Evolutionary conservation across 805 yeast species (phyloP).

Genomic region (Cyberlindnera sargentensis): DNA sequence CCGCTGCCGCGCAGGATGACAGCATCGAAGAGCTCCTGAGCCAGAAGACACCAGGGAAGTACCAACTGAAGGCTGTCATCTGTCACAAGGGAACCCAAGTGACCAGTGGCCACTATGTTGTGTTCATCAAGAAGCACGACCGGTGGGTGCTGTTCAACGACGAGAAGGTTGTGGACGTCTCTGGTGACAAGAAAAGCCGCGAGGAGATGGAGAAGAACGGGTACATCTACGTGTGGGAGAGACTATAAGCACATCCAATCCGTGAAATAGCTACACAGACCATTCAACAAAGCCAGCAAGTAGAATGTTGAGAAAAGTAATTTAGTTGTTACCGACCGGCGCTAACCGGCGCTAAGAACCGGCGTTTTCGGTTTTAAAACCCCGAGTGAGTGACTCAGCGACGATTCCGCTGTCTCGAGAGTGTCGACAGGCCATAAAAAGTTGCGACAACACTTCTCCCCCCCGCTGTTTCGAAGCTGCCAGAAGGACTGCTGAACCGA

Average conservation of each 20-base stretch:
- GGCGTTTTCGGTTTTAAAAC: too few relatives aligned
- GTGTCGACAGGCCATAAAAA: too few relatives aligned
- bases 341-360: too few relatives aligned
- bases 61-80: slow-evolving; percentile 52
- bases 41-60: slow-evolving; percentile 21
- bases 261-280: too few relatives aligned
- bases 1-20: slow-evolving; percentile 1
- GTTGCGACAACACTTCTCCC: too few relatives aligned
- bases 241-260: not conserved
- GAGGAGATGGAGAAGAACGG: slow-evolving; percentile 35
- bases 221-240: slow-evolving; percentile 35
- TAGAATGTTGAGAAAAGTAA: too few relatives aligned
- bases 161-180: slow-evolving; percentile 69
- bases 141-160: slow-evolving; percentile 78
- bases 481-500: too few relatives aligned
- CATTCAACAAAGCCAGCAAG: too few relatives aligned
- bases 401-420: too few relatives aligned
- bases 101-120: slow-evolving; percentile 88
- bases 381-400: too few relatives aligned
- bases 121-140: slow-evolving; percentile 46
- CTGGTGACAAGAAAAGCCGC: slow-evolving; percentile 27
- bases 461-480: too few relatives aligned
- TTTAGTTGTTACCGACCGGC: too few relatives aligned
- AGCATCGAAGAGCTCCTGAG: slow-evolving; percentile 4
- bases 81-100: slow-evolving; percentile 86